Conservation (phyloP, 2,329 filamentous ascomycete genomes). For the Claviceps sp. region DNA sequence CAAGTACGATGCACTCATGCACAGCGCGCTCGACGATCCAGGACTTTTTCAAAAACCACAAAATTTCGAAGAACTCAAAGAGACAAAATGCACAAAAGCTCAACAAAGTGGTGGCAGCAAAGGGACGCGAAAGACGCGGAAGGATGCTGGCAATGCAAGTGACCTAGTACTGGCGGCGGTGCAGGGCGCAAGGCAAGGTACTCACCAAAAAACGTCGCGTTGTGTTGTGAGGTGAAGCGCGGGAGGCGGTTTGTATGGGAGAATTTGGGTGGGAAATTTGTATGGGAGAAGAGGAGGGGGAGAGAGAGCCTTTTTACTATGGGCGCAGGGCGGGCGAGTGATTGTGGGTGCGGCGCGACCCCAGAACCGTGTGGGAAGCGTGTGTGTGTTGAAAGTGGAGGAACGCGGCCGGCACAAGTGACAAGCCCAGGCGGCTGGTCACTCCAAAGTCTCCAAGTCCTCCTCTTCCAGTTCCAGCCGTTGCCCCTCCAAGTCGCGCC, state of each 20-base stretch:
- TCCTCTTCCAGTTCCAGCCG: background rate
- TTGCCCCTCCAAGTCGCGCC: too few relatives aligned
- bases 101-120: background rate
- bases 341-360: slow-evolving; percentile 35
- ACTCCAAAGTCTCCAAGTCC: too few relatives aligned
- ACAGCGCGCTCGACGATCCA: background rate
- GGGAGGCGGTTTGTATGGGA: slow-evolving; percentile 34
- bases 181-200: slow-evolving; percentile 27
- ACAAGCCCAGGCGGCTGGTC: too few relatives aligned
- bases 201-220: slow-evolving; percentile 29
- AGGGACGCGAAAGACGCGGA: background rate
- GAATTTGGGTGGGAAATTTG: slow-evolving; percentile 43
- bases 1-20: slow-evolving; percentile 8
- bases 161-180: slow-evolving; percentile 20
- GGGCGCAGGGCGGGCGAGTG: slow-evolving; percentile 32
- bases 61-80: background rate
- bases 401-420: slow-evolving; percentile 14
- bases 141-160: slow-evolving; percentile 9
- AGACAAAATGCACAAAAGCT: background rate
- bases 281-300: slow-evolving; percentile 45
- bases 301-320: slow-evolving; percentile 49
- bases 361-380: slow-evolving; percentile 16
- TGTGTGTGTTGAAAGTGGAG: slow-evolving; percentile 11
- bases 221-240: slow-evolving; percentile 30
- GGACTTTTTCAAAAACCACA: too few relatives aligned